Percentiles rank a stretch among this genome's conserved stretches.
These are phyloP conservation scores for Rhododendron griersonianum DNA, from an alignment of 148 eudicot genomes.

Conservation along the genomic window DNA sequence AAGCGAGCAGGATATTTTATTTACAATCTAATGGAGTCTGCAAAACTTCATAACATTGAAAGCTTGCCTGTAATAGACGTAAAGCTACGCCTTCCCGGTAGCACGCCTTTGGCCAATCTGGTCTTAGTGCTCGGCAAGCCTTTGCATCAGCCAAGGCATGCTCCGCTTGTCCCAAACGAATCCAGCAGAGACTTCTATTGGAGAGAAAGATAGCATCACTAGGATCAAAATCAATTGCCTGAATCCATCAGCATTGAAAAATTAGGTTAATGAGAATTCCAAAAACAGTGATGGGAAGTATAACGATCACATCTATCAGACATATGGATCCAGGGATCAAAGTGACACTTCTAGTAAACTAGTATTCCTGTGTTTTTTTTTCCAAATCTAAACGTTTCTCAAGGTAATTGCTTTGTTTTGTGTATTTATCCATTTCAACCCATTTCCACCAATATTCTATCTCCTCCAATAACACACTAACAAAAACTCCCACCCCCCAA, in stretches of 20 bases:
- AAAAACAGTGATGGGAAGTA: not conserved
- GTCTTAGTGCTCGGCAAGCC: conserved; percentile 65
- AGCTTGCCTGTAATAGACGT: conserved; percentile 57
- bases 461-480: not conserved
- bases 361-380: not conserved
- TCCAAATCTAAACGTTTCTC: not conserved
- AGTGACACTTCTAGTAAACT: not conserved
- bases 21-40: not conserved
- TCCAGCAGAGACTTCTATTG: conserved; percentile 93
- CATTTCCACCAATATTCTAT: not conserved
- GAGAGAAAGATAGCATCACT: conserved; percentile 76
- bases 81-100: conserved; percentile 94
- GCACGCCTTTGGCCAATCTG: conserved; percentile 90
- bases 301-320: not conserved
- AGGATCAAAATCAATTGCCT: conserved; percentile 92
- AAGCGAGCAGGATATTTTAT: not conserved
- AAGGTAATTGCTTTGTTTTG: not conserved
- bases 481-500: not conserved
- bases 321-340: conserved; percentile 7
- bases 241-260: conserved; percentile 17
- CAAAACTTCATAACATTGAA: not conserved
- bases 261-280: not conserved
- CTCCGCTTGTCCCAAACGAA: conserved; percentile 78
- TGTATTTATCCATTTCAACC: not conserved
- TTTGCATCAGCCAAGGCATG: conserved; percentile 85